phyloP scores from a whole-genome alignment of 768 basidiomycete genomes.

The Russula emetica region DNA sequence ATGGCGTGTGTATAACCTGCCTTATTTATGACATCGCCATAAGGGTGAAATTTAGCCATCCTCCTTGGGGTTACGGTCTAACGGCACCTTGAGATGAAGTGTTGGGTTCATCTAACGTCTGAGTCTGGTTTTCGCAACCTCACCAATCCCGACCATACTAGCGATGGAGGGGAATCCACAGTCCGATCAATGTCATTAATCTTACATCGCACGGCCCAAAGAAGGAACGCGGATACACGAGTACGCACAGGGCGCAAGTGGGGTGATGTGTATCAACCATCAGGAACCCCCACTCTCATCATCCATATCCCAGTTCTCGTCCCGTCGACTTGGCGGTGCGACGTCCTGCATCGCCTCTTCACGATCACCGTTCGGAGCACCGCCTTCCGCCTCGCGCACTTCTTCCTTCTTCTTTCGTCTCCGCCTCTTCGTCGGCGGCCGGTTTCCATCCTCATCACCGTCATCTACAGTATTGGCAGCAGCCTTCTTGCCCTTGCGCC shows the following conservation, averaged over 20 bases:
- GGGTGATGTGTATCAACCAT: not conserved
- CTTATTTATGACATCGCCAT: not conserved
- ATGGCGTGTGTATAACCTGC: not conserved
- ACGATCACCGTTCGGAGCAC: constrained; percentile 35
- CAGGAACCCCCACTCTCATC: constrained; percentile 23
- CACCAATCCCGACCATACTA: not conserved
- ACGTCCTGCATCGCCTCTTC: constrained; percentile 36
- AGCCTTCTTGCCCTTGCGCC: constrained; percentile 56
- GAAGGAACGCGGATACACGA: not conserved
- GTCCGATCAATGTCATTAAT: not conserved
- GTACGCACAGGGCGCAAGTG: not conserved
- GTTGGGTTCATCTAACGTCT: too few species aligned
- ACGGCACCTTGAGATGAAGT: too few species aligned
- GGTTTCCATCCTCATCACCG: constrained; percentile 36
- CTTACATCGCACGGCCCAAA: constrained; percentile 12
- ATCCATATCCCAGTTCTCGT: constrained; percentile 44
- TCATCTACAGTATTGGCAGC: constrained; percentile 44
- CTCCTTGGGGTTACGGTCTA: too few species aligned
- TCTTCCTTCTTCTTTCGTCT: constrained; percentile 49
- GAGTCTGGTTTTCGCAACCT: not conserved
- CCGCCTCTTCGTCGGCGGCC: constrained; percentile 42
- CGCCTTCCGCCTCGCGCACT: constrained; percentile 34
- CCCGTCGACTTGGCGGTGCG: constrained; percentile 25
- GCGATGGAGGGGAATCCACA: not conserved
- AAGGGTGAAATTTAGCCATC: not conserved